phyloP scores from a whole-genome alignment of 2,329 filamentous ascomycete genomes.

The Cadophora gregata region DNA sequence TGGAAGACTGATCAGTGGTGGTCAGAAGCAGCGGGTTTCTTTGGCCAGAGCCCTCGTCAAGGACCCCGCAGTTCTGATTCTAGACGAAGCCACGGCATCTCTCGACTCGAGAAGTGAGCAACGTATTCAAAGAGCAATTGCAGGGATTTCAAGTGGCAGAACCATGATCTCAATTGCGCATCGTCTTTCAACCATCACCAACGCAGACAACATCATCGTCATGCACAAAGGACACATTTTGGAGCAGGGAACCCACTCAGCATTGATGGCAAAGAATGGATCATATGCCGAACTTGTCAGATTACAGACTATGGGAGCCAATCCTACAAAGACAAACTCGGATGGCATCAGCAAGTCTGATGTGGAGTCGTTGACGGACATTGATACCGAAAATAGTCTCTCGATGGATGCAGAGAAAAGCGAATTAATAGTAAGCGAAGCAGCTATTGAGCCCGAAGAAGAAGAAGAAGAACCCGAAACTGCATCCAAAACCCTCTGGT shows the following conservation, averaged over 20 bases:
- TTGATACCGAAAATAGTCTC: conserved; percentile 23
- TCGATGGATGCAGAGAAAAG: neutral
- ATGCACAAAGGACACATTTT: conserved; percentile 75
- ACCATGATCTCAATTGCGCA: conserved; percentile 95
- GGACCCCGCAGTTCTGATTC: conserved; percentile 61
- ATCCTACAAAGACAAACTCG: conserved; percentile 22
- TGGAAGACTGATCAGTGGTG: conserved; percentile 68
- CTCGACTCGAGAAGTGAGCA: conserved; percentile 89
- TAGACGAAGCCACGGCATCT: conserved; percentile 67
- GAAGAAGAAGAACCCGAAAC: conserved; percentile 29
- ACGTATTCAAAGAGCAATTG: conserved; percentile 85
- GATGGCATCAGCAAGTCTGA: conserved; percentile 26
- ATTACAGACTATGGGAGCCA: conserved; percentile 43
- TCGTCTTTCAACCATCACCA: conserved; percentile 87
- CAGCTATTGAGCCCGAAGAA: conserved; percentile 18
- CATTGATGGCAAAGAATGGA: conserved; percentile 69
- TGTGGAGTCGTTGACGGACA: conserved; percentile 22
- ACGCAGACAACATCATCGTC: conserved; percentile 84
- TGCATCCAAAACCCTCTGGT: conserved; percentile 29
- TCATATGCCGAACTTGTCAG: conserved; percentile 48
- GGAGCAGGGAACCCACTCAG: conserved; percentile 76
- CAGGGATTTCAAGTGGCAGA: conserved; percentile 78
- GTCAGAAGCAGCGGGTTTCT: conserved; percentile 80
- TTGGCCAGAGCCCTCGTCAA: conserved; percentile 66
- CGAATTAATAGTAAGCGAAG: neutral